Base-by-base conservation (phyloP, 352 stramenopile genomes). In the Phytopythium litorale region DNA sequence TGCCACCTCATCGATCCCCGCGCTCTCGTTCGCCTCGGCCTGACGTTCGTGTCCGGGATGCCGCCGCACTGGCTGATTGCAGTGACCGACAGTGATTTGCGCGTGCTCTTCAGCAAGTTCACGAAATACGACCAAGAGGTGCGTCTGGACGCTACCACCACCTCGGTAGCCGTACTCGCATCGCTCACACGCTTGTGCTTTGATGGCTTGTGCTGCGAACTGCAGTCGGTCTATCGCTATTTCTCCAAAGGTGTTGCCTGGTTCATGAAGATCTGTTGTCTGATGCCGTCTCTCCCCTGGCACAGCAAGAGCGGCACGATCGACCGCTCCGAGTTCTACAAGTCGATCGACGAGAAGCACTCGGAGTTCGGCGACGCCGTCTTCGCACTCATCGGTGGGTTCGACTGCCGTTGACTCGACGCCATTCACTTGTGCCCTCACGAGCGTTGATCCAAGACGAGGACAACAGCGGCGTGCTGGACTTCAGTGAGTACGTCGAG, bases 401-500 rank as follows among this genome's bases (percentile, higher is more conserved):
- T 23, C 48, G 2, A 13, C 13, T 8, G 8, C 30, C 19, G n/a
- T 33, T 21, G 21, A 33, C 33, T 13, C 33, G 46, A n/a, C 28
- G 55, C 32, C 59, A 11, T 62, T 40, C 18, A 30, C 45, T 42
- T 4, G 4, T 54, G 28, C 42, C 5, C 35, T 49, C 42, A 49
- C 42, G 7, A 23, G 42, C 18, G 7, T 12, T 35, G 32, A 38
- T 3, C 30, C 28, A 19, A 83, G 75, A 88, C 38, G 76, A 89
- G 59, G 81, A 91, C 62, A 86, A 82, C 57, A 91, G 81, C 43
- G 81, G 81, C 37, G 73, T 85, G 18, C 52, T 91, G 25, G 81
- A 89, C 54, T 91, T 91, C 42, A 89, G 77, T 52, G 81, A 91
- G 45, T 91, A 91, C 60, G 78, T 91, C 37, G 81, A 91, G 56